phyloP scores from a whole-genome alignment of 768 basidiomycete species.

The Tricholoma hemisulphureum region DNA sequence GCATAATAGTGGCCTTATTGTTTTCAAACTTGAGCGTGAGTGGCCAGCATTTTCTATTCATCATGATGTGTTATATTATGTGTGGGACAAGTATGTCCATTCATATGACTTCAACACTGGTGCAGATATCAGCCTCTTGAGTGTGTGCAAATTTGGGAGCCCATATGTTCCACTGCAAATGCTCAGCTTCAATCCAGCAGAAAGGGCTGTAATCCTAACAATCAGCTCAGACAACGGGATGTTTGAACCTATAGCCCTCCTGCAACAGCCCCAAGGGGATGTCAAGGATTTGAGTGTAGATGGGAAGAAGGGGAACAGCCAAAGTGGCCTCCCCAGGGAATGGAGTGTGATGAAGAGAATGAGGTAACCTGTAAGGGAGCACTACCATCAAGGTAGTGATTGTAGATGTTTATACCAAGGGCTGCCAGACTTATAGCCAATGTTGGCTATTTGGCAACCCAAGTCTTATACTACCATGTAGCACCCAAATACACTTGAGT shows the following conservation, averaged over 20 bases:
- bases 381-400: too few species aligned
- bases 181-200: constrained; percentile 95
- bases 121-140: constrained; percentile 87
- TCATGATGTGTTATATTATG: constrained; percentile 89
- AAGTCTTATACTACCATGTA: too few species aligned
- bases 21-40: constrained; percentile 98
- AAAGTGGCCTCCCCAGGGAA: too few species aligned
- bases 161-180: constrained; percentile 93
- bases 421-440: too few species aligned
- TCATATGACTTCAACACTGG: constrained; percentile 91
- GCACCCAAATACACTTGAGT: too few species aligned
- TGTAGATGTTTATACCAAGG: too few species aligned
- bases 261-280: constrained; percentile 71
- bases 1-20: constrained; percentile 97
- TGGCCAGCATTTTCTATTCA: constrained; percentile 94
- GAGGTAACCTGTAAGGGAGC: too few species aligned
- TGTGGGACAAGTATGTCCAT: constrained; percentile 97
- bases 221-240: constrained; percentile 92
- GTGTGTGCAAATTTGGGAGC: constrained; percentile 92
- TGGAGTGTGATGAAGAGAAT: too few species aligned
- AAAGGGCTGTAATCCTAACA: constrained; percentile 87
- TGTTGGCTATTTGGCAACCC: too few species aligned
- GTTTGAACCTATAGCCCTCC: constrained; percentile 83
- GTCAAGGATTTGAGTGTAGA: constrained; percentile 90
- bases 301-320: constrained; percentile 85